Evolutionary conservation across 2,329 filamentous ascomycete species (phyloP), one percentile per base, ranked within the genome.

Genomic region (Aspergillus caelatus): DNA sequence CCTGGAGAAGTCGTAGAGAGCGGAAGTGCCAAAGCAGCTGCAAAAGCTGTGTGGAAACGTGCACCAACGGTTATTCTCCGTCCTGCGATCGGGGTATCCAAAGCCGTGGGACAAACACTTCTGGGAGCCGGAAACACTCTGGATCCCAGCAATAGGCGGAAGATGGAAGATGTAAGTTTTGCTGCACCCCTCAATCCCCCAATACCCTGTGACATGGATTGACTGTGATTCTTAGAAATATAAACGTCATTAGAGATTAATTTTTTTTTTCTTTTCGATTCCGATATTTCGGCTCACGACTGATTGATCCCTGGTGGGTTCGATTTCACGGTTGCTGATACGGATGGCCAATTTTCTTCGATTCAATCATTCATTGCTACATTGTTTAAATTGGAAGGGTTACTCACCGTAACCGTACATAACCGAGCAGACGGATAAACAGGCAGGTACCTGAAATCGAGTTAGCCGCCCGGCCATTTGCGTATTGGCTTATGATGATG

Each of bases 61-160:
- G 93, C 94, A 34, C 95, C 95, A n/a, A 97, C 94, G 0, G 92
- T 98, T 23, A 91, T 99, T 58, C 87, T 99, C 69, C 84, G 94
- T 61, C 95, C 95, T 9, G 92, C 93, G 4, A 93, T 98, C 71
- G 96, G 94, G 0, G 92, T 93, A 9, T 93, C 90, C 41, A 94
- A 94, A 78, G 94, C 90, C 0, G 89, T 97, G 57, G 92, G 93
- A 10, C 92, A 96, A 81, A 93, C 94, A 43, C 81, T 99, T 63
- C 85, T 98, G 80, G 95, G 96, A 6, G 94, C 94, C 16, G 96
- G 93, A 0, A 99, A 99, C 77, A 88, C 91, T 54, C 83, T 99
- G 70, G 95, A 99, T 81, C 91, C 91, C 59, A 85, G 88, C 65
- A 94, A 97, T 74, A 82, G 90, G 74, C 86, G 92, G 72, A 89